Conservation (phyloP, 1,284 basidiomycete species). For the Ganoderma sp. region DNA sequence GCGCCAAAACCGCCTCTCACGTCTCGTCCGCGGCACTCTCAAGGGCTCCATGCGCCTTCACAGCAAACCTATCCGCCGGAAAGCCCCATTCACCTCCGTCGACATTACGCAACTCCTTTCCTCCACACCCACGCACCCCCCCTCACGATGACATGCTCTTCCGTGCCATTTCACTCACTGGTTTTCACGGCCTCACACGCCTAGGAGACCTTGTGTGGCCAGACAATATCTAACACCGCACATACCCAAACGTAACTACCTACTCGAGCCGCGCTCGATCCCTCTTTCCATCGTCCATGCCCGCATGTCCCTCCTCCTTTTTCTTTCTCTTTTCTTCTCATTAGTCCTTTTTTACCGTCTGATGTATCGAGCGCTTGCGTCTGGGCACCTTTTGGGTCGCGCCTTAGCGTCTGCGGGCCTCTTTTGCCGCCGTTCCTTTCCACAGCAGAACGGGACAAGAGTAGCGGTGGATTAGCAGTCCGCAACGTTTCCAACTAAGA, state of each 20-base stretch:
- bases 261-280: no score
- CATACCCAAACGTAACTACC: background rate
- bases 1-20: background rate
- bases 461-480: no score
- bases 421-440: no score
- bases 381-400: no score
- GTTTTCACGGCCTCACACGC: background rate
- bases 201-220: background rate
- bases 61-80: background rate
- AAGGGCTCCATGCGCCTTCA: background rate
- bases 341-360: no score
- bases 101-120: background rate
- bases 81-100: background rate
- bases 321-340: no score
- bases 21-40: background rate
- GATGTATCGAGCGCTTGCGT: no score
- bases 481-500: no score
- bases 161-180: background rate
- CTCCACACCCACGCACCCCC: background rate
- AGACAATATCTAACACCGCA: background rate
- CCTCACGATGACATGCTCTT: background rate
- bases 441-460: no score
- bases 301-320: no score
- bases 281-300: no score
- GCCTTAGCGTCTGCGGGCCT: no score